These are phyloP conservation scores for Jacaranda mimosifolia DNA, from an alignment of 257 asterid genomes.

Conservation along the genomic window DNA sequence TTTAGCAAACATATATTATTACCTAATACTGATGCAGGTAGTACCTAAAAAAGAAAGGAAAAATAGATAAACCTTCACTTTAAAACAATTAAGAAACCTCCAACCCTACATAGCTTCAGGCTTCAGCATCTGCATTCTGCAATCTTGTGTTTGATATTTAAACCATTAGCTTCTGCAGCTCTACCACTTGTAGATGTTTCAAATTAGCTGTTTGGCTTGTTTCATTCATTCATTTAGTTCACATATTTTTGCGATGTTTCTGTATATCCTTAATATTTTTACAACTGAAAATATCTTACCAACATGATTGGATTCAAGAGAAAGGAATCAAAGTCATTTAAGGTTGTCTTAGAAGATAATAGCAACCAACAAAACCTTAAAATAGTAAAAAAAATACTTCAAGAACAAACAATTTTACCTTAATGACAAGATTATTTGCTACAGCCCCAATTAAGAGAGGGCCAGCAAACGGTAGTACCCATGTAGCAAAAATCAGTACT, in stretches of 20 bases:
- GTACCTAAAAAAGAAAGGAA: not conserved
- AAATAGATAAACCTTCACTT: not conserved
- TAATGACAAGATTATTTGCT: constrained; percentile 90
- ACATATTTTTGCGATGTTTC: not conserved
- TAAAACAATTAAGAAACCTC: not conserved
- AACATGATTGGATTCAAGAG: constrained; percentile 4
- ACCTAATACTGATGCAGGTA: not conserved
- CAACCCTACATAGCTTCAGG: constrained; percentile 12
- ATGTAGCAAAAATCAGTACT: constrained; percentile 73
- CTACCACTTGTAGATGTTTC: not conserved
- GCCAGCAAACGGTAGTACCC: constrained; percentile 96
- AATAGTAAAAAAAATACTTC: constrained; percentile 9
- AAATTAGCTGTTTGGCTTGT: constrained; percentile 9
- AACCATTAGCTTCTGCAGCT: constrained; percentile 7
- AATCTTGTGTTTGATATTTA: not conserved
- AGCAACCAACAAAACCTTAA: not conserved
- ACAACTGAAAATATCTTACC: constrained; percentile 2
- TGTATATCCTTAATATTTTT: not conserved
- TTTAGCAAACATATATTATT: constrained; percentile 2
- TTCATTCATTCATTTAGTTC: constrained; percentile 17
- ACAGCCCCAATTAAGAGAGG: constrained; percentile 89
- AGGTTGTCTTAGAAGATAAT: not conserved
- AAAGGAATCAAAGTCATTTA: not conserved
- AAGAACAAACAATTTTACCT: constrained; percentile 55
- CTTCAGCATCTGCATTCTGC: constrained; percentile 14